A percentile compares a stretch with the other conserved stretches of the same genome.
phyloP scores from a whole-genome alignment of 139 green algal species.

The Picochlorum sp. region DNA sequence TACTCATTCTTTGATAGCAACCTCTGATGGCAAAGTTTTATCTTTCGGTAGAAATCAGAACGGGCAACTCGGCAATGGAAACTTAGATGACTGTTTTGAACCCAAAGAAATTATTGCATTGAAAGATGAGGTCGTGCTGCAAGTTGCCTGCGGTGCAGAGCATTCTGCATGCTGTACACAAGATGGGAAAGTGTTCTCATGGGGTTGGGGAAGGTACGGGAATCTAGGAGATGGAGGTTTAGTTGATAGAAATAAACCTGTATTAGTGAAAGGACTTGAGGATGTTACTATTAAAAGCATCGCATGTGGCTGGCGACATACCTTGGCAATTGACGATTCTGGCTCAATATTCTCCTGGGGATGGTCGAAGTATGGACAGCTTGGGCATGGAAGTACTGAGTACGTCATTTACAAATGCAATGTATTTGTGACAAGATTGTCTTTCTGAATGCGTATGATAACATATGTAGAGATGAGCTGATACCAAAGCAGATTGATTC shows the following conservation, averaged over 20 bases:
- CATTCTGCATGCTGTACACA: slow-evolving; percentile 55
- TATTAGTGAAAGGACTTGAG: slow-evolving; percentile 39
- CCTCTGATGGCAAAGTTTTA: slow-evolving; percentile 44
- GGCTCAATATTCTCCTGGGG: slow-evolving; percentile 75
- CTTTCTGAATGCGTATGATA: not conserved
- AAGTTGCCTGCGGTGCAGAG: slow-evolving; percentile 38
- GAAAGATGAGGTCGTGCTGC: slow-evolving; percentile 27
- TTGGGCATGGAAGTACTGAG: slow-evolving; percentile 69
- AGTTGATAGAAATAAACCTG: slow-evolving; percentile 42
- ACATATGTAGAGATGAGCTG: slow-evolving; percentile 38
- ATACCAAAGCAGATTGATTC: slow-evolving; percentile 32
- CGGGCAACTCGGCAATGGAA: slow-evolving; percentile 77
- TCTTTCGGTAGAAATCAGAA: slow-evolving; percentile 65
- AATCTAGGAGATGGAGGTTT: slow-evolving; percentile 72
- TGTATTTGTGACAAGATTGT: not conserved
- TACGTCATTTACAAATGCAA: slow-evolving; percentile 12
- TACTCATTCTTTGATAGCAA: slow-evolving; percentile 75
- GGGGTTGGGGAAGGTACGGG: slow-evolving; percentile 78
- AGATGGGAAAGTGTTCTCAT: slow-evolving; percentile 62
- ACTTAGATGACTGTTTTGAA: slow-evolving; percentile 45
- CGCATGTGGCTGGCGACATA: slow-evolving; percentile 76
- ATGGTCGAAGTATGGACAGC: slow-evolving; percentile 88
- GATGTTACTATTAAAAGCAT: slow-evolving; percentile 33
- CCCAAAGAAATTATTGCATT: slow-evolving; percentile 47
- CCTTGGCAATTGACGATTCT: slow-evolving; percentile 40